These are phyloP conservation scores for Forsythia suspensa DNA, from an alignment of 257 asterid genomes.

Conservation along the genomic window DNA sequence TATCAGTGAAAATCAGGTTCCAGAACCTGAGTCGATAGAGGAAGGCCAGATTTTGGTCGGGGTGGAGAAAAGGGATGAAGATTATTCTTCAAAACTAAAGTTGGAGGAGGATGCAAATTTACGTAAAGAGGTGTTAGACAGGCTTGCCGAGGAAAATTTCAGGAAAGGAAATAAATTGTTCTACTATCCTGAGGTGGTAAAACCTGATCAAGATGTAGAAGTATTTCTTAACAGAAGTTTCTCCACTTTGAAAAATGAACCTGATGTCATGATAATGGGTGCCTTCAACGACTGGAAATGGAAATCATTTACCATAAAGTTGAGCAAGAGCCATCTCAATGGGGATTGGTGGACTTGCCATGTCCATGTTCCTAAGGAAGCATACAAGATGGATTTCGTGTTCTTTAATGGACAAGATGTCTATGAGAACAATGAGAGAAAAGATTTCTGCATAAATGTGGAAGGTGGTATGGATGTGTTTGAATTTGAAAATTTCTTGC, in stretches of 20 bases:
- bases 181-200: constrained; percentile 68
- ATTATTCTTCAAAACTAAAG: constrained; percentile 44
- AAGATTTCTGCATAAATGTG: constrained; percentile 72
- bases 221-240: constrained; percentile 73
- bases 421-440: constrained; percentile 75
- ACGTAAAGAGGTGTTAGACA: constrained; percentile 47
- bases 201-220: constrained; percentile 75
- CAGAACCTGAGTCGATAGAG: constrained; percentile 33
- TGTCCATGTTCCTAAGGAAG: constrained; percentile 88
- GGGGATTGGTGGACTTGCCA: constrained; percentile 98
- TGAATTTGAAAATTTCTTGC: constrained; percentile 87
- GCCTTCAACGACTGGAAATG: constrained; percentile 90
- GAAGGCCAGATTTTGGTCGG: constrained; percentile 19
- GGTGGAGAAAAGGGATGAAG: constrained; percentile 33
- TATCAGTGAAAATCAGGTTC: constrained; percentile 17
- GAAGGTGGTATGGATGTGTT: constrained; percentile 75
- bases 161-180: constrained; percentile 67
- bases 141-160: constrained; percentile 68
- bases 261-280: constrained; percentile 77
- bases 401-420: constrained; percentile 79
- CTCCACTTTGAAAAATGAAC: constrained; percentile 72
- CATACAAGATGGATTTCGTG: constrained; percentile 86
- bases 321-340: constrained; percentile 62
- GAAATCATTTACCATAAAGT: constrained; percentile 68
- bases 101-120: constrained; percentile 60